Percentiles rank a stretch among this genome's conserved stretches.
phyloP scores from a whole-genome alignment of 352 stramenopile species.

The Globisporangium rhizosaccharum region DNA sequence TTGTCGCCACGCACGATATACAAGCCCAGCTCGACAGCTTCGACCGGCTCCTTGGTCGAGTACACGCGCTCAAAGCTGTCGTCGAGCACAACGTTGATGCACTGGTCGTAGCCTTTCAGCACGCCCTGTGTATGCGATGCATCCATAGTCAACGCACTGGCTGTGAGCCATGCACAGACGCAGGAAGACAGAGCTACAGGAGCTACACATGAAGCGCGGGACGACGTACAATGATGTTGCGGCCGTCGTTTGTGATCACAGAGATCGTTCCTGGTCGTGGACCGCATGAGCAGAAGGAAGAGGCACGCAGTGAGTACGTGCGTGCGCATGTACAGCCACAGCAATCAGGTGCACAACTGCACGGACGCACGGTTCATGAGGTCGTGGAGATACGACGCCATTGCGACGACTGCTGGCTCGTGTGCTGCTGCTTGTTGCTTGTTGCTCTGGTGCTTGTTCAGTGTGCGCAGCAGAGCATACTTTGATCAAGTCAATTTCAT shows the following conservation, averaged over 20 bases:
- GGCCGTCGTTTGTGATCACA: slow-evolving; percentile 92
- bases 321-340: not conserved
- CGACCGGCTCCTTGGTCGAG: slow-evolving; percentile 85
- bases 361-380: slow-evolving; percentile 71
- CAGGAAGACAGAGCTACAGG: not conserved
- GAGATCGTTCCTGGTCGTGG: slow-evolving; percentile 77
- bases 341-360: slow-evolving; percentile 2
- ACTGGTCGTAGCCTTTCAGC: slow-evolving; percentile 91
- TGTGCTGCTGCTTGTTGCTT: slow-evolving; percentile 8
- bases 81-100: slow-evolving; percentile 91
- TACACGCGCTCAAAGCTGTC: slow-evolving; percentile 93
- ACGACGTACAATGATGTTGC: slow-evolving; percentile 87
- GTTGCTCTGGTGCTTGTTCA: slow-evolving; percentile 4
- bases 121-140: slow-evolving; percentile 41
- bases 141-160: not conserved
- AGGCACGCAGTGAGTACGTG: not conserved
- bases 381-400: slow-evolving; percentile 82
- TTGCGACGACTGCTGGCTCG: slow-evolving; percentile 12
- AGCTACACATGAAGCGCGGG: not conserved
- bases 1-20: slow-evolving; percentile 94
- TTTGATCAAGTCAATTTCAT: no score
- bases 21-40: slow-evolving; percentile 87
- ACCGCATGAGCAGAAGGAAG: not conserved
- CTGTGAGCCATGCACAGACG: slow-evolving; percentile 3
- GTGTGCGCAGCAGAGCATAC: not conserved